Conservation (phyloP, 306 rosid genomes). For the Quercus alba region DNA sequence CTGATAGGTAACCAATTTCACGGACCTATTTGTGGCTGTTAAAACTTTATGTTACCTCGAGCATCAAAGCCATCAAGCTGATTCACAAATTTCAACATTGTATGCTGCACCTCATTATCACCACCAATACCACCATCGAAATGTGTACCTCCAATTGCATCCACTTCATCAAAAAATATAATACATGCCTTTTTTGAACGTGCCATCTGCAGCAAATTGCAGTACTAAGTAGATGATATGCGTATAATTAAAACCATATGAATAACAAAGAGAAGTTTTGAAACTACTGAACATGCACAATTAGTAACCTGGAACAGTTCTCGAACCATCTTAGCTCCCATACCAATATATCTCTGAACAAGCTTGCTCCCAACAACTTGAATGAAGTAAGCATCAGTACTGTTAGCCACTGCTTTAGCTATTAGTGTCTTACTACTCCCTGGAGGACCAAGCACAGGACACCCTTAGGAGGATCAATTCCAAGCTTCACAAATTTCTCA, state of each 20-base stretch:
- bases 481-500: conserved; percentile 94
- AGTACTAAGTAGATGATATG: conserved; percentile 3
- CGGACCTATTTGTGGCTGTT: conserved; percentile 52
- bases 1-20: background rate
- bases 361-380: conserved; percentile 97
- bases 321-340: conserved; percentile 97
- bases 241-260: background rate
- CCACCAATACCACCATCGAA: conserved; percentile 97
- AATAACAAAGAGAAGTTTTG: background rate
- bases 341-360: conserved; percentile 93
- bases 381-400: conserved; percentile 93
- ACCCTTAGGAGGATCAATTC: conserved; percentile 98
- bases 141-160: conserved; percentile 94
- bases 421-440: conserved; percentile 91
- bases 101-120: conserved; percentile 85
- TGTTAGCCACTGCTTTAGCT: conserved; percentile 95
- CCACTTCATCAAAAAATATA: conserved; percentile 91
- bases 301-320: conserved; percentile 83
- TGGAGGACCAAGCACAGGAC: conserved; percentile 97
- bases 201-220: conserved; percentile 64
- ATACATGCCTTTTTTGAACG: conserved; percentile 90
- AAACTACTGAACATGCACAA: background rate
- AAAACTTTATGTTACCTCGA: conserved; percentile 51
- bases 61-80: conserved; percentile 98
- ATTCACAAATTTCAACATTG: conserved; percentile 93